Percentiles rank a stretch among this genome's conserved stretches.
phyloP scores from a whole-genome alignment of 306 rosid species.

The Casuarina cunninghamiana region DNA sequence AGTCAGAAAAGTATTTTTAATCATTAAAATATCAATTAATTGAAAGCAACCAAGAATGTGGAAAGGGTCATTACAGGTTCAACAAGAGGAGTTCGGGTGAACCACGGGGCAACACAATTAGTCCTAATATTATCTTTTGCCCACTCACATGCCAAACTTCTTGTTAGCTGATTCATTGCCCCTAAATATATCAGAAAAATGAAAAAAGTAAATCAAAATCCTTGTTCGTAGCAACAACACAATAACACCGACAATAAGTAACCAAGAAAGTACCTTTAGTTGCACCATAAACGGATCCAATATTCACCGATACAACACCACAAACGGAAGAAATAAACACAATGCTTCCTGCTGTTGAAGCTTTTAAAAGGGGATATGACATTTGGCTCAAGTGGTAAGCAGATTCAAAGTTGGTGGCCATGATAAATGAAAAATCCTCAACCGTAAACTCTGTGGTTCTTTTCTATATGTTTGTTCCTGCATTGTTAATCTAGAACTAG shows the following conservation, averaged over 20 bases:
- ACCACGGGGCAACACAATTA: conserved; percentile 56
- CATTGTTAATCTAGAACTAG: background rate
- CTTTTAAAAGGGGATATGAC: conserved; percentile 39
- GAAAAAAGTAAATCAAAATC: too few relatives aligned
- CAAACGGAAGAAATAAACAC: conserved; percentile 29
- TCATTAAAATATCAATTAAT: background rate
- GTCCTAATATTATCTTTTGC: conserved; percentile 57
- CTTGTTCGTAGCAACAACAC: background rate
- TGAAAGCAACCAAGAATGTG: background rate
- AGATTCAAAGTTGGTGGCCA: conserved; percentile 35
- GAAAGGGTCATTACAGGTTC: conserved; percentile 12
- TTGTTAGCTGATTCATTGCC: conserved; percentile 53
- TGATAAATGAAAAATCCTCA: conserved; percentile 13
- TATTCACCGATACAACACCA: background rate
- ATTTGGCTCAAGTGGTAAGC: conserved; percentile 37
- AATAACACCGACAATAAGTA: too few relatives aligned
- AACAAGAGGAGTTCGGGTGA: conserved; percentile 30
- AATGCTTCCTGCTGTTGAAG: conserved; percentile 32
- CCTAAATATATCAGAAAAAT: conserved; percentile 27
- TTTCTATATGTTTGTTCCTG: background rate
- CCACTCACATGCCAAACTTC: conserved; percentile 61
- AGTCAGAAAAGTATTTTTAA: background rate
- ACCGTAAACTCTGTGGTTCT: conserved; percentile 4
- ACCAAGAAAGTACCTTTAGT: conserved; percentile 35
- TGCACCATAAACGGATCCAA: conserved; percentile 25